Evolutionary conservation across 805 yeast genomes (phyloP).

Genomic region (Candida morakotiae): DNA sequence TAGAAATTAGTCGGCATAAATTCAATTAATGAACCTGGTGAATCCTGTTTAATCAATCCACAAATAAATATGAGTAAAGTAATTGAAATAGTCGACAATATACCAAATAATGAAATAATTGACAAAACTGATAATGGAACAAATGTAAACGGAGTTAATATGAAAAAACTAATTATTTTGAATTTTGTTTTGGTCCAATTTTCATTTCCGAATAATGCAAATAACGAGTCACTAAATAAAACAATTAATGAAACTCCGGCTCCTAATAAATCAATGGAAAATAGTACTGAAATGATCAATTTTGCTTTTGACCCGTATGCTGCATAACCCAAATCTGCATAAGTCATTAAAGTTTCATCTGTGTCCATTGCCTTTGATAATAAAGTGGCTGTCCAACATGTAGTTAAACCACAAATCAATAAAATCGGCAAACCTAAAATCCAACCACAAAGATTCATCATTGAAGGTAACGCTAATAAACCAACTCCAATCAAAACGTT

Average conservation of each 20-base stretch:
- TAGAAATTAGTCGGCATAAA: slow-evolving; percentile 64
- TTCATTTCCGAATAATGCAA: slow-evolving; percentile 51
- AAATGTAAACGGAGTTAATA: slow-evolving; percentile 78
- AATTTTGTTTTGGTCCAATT: slow-evolving; percentile 44
- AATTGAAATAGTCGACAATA: slow-evolving; percentile 49
- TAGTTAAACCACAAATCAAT: slow-evolving; percentile 56
- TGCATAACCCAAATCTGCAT: slow-evolving; percentile 86
- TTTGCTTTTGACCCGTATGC: slow-evolving; percentile 79
- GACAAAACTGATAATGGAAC: slow-evolving; percentile 70
- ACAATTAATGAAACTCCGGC: slow-evolving; percentile 80
- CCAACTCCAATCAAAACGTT: slow-evolving; percentile 70
- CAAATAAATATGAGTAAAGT: slow-evolving; percentile 46
- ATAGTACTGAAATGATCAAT: slow-evolving; percentile 64
- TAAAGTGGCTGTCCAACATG: slow-evolving; percentile 74
- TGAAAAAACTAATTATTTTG: slow-evolving; percentile 63
- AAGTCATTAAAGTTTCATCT: slow-evolving; percentile 76
- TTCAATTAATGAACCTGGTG: slow-evolving; percentile 72
- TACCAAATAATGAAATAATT: slow-evolving; percentile 52
- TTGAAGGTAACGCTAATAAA: slow-evolving; percentile 61
- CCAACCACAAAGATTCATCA: slow-evolving; percentile 63
- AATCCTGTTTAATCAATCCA: slow-evolving; percentile 54
- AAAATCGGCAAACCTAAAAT: slow-evolving; percentile 59
- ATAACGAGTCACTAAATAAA: slow-evolving; percentile 79
- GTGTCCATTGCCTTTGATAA: slow-evolving; percentile 75
- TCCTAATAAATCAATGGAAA: slow-evolving; percentile 74